Evolutionary conservation across 495 filamentous ascomycete genomes (phyloP), one percentile per base, ranked within the genome.

Genomic region (Lichina pygmaea): DNA sequence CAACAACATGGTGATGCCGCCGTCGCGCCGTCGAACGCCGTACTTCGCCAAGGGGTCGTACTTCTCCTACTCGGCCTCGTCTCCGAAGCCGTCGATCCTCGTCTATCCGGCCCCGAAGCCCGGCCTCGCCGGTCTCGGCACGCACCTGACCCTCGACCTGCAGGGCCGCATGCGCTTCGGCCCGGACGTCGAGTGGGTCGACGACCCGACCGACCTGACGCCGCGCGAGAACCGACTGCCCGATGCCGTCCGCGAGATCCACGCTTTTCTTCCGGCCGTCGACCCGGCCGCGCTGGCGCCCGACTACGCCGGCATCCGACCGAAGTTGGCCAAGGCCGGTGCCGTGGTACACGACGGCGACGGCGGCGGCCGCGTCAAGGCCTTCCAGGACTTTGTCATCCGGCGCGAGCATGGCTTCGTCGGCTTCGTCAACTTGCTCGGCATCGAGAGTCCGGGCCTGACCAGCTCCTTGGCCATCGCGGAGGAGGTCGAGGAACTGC

Each of bases 31-130:
- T 44, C 57, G 62, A 12, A 68, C 58, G 10, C 69, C 81, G 4
- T 78, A 70, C 59, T 97, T 79, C 60, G 89, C 86, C 31, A 97
- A 95, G 62, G 89, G 89, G 0, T 85, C 82, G 9, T 97, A 97
- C 62, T 94, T 86, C 62, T 82, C 80, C 33, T 93, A 93, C 61
- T 58, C 66, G 3, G 60, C 72, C 0, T 69, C 75, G 4, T 52
- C 50, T 0, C 86, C 83, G 6, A 65, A 62, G 11, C 77, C 91
- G 2, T 61, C 57, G 7, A 86, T 78, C 0, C 70, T 95, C 3
- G 61, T 97, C 16, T 97, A 97, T 55, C 89, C 89, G 2, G 82
- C 76, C 0, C 82, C 85, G 0, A 57, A 77, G 8, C 78, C 81
- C 0, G 84, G 86, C 10, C 68, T 74, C 37, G 86, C 71, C 41